Evolutionary conservation across 352 stramenopile species (phyloP).

Genomic region (Albugo candida): DNA sequence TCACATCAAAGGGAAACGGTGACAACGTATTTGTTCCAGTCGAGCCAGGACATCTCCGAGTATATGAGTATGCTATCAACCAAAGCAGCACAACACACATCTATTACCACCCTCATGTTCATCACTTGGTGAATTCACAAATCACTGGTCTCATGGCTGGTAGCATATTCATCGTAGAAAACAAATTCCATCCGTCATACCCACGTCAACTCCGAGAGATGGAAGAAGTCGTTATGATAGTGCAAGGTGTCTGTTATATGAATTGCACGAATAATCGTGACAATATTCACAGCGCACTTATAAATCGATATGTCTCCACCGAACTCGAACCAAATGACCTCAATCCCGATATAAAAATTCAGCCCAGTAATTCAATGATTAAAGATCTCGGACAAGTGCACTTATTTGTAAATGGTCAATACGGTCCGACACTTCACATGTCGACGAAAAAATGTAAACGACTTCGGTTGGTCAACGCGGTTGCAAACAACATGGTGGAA

Average conservation of each 20-base stretch:
- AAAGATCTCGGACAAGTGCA: slow-evolving; percentile 48
- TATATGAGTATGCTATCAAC: slow-evolving; percentile 57
- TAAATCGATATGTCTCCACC: slow-evolving; percentile 20
- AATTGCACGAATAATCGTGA: slow-evolving; percentile 46
- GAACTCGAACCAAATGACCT: too few species aligned
- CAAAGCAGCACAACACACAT: slow-evolving; percentile 28
- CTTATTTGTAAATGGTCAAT: slow-evolving; percentile 57
- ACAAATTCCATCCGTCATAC: slow-evolving; percentile 12
- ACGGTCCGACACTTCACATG: slow-evolving; percentile 35
- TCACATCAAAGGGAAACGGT: slow-evolving; percentile 24
- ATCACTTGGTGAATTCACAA: slow-evolving; percentile 58
- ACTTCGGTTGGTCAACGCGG: slow-evolving; percentile 50
- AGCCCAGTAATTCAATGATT: slow-evolving; percentile 15
- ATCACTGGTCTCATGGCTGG: slow-evolving; percentile 56
- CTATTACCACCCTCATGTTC: slow-evolving; percentile 62
- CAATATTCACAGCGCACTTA: slow-evolving; percentile 28
- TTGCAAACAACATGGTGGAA: slow-evolving; percentile 61
- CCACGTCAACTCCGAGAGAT: slow-evolving; percentile 28
- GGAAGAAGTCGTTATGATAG: slow-evolving; percentile 40
- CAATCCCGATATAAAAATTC: too few species aligned
- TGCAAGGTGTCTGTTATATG: slow-evolving; percentile 51
- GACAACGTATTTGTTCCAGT: slow-evolving; percentile 53
- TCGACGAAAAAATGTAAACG: slow-evolving; percentile 34
- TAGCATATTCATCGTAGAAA: slow-evolving; percentile 35
- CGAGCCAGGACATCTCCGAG: slow-evolving; percentile 17